Base-by-base conservation (phyloP, 805 yeast genomes). In the Monosporozyma unispora region DNA sequence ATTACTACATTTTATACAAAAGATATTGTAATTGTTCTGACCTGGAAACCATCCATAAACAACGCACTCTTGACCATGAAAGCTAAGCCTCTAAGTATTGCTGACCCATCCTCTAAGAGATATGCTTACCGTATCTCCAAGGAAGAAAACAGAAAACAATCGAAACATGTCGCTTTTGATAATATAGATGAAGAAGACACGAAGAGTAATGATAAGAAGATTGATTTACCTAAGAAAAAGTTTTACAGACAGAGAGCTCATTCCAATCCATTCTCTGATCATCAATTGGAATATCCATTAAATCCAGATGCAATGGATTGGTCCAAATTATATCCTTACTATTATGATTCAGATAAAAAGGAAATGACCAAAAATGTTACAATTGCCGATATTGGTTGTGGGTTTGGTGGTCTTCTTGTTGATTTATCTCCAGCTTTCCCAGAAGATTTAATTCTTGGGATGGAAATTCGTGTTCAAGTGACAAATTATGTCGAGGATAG, bases 381-480 rank as follows among this genome's bases (percentile, higher is more conserved):
- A 49, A 84, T 93, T 48, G 98, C 98, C 4, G 99, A 93, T 64
- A 79, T 93, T 51, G 99, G 99, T 8, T 93, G 99, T 70, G 99
- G 99, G 1, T 93, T 87, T 66, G 99, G 99, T 48, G 99, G 99
- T 0, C 73, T 93, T 51, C 66, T 87, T 57, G 81, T 85, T 33
- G 84, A 87, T 48, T 74, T 93, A 50, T 83, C 96, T 3, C 84
- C 89, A 4, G 79, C 71, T 49, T 84, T 86, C 54, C 89, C 93
- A 1, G 79, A 85, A 3, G 77, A 75, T 12, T 72, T 87, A 60
- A 82, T 89, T 43, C 72, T 93, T 44, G 99, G 99, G 16, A 89
- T 93, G 96, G 99, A 93, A 70, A 93, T 93, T 62, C 78, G 99
- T 63, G 96, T 90, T 18, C 99, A 93, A 69, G 99, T 93, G 46